Evolutionary conservation across 2,329 filamentous ascomycete species (phyloP).

Genomic region (Fusarium poae): DNA sequence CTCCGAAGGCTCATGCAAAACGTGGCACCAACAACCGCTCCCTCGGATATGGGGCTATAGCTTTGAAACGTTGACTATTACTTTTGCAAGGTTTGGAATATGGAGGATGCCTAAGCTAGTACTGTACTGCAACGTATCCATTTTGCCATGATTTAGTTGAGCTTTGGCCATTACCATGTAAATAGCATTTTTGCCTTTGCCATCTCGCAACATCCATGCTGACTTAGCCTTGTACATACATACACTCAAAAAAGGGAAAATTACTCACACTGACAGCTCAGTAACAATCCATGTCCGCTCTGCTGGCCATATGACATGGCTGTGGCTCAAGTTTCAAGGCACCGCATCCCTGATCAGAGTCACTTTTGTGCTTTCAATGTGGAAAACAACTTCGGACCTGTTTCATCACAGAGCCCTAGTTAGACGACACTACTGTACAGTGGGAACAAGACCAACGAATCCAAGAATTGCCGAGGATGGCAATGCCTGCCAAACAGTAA

Average conservation of each 20-base stretch:
- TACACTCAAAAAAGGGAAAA: background rate
- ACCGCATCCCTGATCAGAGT: slow-evolving; percentile 5
- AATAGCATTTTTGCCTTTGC: slow-evolving; percentile 8
- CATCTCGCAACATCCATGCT: slow-evolving; percentile 5
- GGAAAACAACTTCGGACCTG: slow-evolving; percentile 14
- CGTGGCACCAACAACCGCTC: slow-evolving; percentile 42
- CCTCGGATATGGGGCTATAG: slow-evolving; percentile 24
- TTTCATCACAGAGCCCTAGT: slow-evolving; percentile 9
- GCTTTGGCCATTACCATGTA: background rate
- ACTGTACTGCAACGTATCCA: background rate
- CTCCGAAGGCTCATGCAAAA: slow-evolving; percentile 34
- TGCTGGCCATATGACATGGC: slow-evolving; percentile 17
- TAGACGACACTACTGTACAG: slow-evolving; percentile 2
- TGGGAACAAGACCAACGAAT: slow-evolving; percentile 31
- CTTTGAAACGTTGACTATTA: slow-evolving; percentile 16
- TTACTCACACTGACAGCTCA: slow-evolving; percentile 12
- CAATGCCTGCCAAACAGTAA: slow-evolving; percentile 1
- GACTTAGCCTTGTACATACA: slow-evolving; percentile 5
- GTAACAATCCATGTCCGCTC: slow-evolving; percentile 11
- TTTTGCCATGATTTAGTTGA: background rate
- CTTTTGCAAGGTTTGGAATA: slow-evolving; percentile 8
- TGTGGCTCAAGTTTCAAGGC: slow-evolving; percentile 13
- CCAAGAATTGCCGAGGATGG: slow-evolving; percentile 26
- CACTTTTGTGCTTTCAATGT: slow-evolving; percentile 3
- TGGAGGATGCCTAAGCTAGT: slow-evolving; percentile 2